Percentiles rank a stretch among this genome's conserved stretches.
Conservation (phyloP, 257 asterid species). For the Rubia yunnanensis region DNA sequence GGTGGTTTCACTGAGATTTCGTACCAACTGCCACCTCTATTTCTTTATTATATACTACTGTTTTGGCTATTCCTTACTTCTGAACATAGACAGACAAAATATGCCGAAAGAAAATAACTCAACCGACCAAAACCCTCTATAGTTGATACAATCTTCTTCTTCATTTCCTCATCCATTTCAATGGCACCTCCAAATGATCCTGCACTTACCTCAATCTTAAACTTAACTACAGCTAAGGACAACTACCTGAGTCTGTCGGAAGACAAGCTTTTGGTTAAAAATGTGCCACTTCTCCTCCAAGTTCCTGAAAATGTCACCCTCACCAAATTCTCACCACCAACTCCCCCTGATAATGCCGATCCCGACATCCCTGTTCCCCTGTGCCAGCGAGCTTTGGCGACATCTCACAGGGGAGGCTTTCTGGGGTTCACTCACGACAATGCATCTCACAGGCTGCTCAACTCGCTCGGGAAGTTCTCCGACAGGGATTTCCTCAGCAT, state of each 20-base stretch:
- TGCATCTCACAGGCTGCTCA: slow-evolving; percentile 37
- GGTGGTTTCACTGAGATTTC: not conserved
- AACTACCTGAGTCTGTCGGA: slow-evolving; percentile 26
- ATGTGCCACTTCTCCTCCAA: slow-evolving; percentile 39
- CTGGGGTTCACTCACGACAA: slow-evolving; percentile 41
- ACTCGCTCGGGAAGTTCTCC: slow-evolving; percentile 50
- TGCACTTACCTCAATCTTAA: slow-evolving; percentile 18
- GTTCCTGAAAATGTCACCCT: slow-evolving; percentile 53
- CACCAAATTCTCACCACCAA: slow-evolving; percentile 33
- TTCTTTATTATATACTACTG: not conserved
- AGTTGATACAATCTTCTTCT: not conserved
- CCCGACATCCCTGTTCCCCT: slow-evolving; percentile 27
- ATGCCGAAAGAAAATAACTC: not conserved
- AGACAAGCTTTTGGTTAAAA: slow-evolving; percentile 30
- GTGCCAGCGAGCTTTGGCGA: slow-evolving; percentile 31
- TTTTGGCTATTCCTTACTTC: not conserved
- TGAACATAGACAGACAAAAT: not conserved
- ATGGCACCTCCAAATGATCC: slow-evolving; percentile 55
- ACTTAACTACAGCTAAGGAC: slow-evolving; percentile 15
- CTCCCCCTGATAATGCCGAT: slow-evolving; percentile 30
- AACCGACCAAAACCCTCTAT: not conserved
- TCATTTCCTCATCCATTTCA: not conserved
- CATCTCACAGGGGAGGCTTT: slow-evolving; percentile 48
- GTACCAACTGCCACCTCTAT: not conserved
- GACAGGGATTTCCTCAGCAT: slow-evolving; percentile 60